These are phyloP conservation scores for Rhipidocladum racemiflorum DNA, from an alignment of 176 grass and related monocot species.

Conservation along the genomic window DNA sequence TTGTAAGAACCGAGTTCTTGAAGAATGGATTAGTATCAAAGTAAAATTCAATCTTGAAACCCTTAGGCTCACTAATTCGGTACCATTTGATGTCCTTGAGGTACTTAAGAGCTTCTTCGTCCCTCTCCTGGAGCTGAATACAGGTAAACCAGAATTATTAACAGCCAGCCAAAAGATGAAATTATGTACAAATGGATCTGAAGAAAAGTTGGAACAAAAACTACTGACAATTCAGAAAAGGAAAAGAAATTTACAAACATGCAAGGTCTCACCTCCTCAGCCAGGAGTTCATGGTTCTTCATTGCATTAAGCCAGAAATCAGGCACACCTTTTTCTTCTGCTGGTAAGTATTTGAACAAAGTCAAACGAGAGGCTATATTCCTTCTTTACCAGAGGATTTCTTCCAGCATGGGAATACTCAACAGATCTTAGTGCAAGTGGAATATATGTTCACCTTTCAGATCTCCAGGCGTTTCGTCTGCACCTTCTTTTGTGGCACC, in stretches of 20 bases:
- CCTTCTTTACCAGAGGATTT: neutral
- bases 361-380: neutral
- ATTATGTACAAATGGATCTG: neutral
- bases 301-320: constrained; percentile 95
- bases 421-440: neutral
- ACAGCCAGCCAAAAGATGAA: neutral
- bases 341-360: neutral
- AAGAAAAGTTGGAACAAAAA: neutral
- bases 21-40: constrained; percentile 85
- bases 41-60: constrained; percentile 94
- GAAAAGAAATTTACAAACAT: neutral
- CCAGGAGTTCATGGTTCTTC: constrained; percentile 83
- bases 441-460: constrained; percentile 29
- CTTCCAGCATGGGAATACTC: neutral
- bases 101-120: constrained; percentile 79
- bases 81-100: constrained; percentile 96
- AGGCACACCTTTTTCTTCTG: constrained; percentile 78
- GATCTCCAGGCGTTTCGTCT: constrained; percentile 44
- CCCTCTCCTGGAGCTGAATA: constrained; percentile 82
- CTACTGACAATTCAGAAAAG: neutral
- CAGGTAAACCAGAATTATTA: neutral
- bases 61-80: constrained; percentile 65
- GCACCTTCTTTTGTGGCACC: constrained; percentile 48
- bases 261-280: constrained; percentile 62
- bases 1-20: constrained; percentile 80